A percentile compares a stretch with the other conserved stretches of the same genome.
Evolutionary conservation across 2,329 filamentous ascomycete genomes (phyloP).

Genomic region (Dactylellina sp.): DNA sequence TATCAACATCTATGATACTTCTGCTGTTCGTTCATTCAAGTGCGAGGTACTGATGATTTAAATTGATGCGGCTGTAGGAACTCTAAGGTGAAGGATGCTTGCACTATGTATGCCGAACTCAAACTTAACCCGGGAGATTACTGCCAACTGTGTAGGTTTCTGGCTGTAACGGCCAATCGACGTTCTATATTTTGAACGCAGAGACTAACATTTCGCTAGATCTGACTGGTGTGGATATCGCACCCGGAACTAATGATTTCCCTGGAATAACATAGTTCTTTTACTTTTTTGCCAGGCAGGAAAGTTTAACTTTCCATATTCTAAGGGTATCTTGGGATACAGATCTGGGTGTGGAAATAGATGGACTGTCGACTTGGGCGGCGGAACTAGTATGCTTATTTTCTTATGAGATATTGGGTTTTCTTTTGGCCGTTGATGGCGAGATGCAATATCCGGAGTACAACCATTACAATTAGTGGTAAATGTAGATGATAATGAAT

Average conservation of each 20-base stretch:
- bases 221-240: neutral
- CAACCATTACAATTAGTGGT: neutral
- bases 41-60: neutral
- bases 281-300: neutral
- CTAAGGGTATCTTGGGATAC: neutral
- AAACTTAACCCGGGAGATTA: neutral
- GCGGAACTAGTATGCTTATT: no score
- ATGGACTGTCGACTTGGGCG: no score
- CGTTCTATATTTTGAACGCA: neutral
- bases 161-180: no score
- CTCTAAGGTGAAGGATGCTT: neutral
- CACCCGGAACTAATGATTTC: slow-evolving; percentile 2
- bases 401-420: no score
- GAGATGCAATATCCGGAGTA: no score
- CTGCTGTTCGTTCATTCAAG: no score
- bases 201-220: neutral
- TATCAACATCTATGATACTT: no score
- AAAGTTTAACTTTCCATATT: neutral
- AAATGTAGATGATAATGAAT: no score
- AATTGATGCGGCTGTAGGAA: neutral
- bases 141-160: slow-evolving; percentile 17
- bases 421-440: no score
- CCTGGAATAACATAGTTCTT: neutral
- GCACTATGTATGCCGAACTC: neutral
- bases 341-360: no score